Base-by-base conservation (phyloP, 108 stramenopile genomes). In the Nitzschia putrida region DNA sequence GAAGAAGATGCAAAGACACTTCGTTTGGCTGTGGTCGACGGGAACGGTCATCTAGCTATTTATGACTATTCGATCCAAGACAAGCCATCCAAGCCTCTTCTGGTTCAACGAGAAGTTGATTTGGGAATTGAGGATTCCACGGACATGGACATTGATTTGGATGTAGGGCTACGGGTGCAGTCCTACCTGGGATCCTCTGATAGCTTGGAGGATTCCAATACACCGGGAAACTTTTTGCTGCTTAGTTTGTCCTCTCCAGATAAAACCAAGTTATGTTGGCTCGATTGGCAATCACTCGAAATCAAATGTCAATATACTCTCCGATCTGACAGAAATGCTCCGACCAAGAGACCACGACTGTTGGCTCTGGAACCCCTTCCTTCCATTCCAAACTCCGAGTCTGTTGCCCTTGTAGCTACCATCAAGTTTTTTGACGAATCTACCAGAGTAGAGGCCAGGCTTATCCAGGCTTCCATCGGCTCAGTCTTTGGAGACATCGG, bases 11-110 rank as follows among this genome's bases (percentile, higher is more conserved):
- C 3, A 8, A 18, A 29, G n/a, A 21, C 66, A 0, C 58, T 81
- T 39, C 82, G 86, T n/a, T 80, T 88, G 64, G 71, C 77, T 11
- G 21, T 79, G 26, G 64, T 59, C 6, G 63, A 70, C 38, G 52
- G 43, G 6, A 41, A 47, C 20, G 79, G 77, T 0, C 58, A 39
- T 13, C 26, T 88, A 8, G 59, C 64, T 7, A 66, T 84, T 5
- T 60, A 78, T 54, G 84, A 88, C 59, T 81, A 83, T 66, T 50
- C 77, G 61, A 14, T 75, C 11, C 45, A 42, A 0, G 59, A 69
- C 24, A 73, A 67, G 39, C 10, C 42, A 3, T 18, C 47, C 47
- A 49, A 60, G 53, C 45, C 53, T 20, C 61, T 55, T 8, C 24
- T 82, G 29, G 76, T 87, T 6, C 26, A 74, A 37, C 59, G 82